Percentiles rank a stretch among this genome's conserved stretches.
These are phyloP conservation scores for Aspergillus felis DNA, from an alignment of 2,329 filamentous ascomycete genomes.

Conservation along the genomic window DNA sequence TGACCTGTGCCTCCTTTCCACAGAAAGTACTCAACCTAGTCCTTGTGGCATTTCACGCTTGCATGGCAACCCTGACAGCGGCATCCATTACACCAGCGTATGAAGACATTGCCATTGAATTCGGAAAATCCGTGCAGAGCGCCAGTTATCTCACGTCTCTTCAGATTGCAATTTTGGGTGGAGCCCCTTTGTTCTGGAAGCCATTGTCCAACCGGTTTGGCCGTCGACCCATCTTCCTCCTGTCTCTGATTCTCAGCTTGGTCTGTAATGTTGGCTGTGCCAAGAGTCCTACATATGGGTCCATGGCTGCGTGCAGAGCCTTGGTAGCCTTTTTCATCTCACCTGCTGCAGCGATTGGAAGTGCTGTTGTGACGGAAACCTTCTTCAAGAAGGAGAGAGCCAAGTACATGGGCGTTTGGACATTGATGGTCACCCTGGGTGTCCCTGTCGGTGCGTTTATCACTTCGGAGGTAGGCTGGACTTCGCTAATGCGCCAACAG, in stretches of 20 bases:
- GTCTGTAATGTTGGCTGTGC: slow-evolving; percentile 56
- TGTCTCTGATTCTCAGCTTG: slow-evolving; percentile 49
- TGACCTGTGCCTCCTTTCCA: neutral
- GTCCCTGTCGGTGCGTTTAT: slow-evolving; percentile 33
- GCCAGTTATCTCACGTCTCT: slow-evolving; percentile 54
- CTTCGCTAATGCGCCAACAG: neutral
- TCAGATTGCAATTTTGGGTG: slow-evolving; percentile 52
- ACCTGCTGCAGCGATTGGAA: slow-evolving; percentile 53
- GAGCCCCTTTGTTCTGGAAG: slow-evolving; percentile 53
- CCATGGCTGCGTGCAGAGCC: slow-evolving; percentile 50
- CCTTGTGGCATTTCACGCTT: slow-evolving; percentile 56
- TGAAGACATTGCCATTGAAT: slow-evolving; percentile 48
- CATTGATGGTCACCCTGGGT: slow-evolving; percentile 49
- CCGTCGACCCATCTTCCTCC: slow-evolving; percentile 52
- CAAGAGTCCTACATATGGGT: slow-evolving; percentile 46
- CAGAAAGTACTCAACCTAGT: slow-evolving; percentile 53
- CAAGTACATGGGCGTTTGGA: slow-evolving; percentile 57
- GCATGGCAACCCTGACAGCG: slow-evolving; percentile 57
- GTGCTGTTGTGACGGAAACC: slow-evolving; percentile 55
- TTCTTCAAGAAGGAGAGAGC: slow-evolving; percentile 55
- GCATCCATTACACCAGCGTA: slow-evolving; percentile 56
- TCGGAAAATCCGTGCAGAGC: slow-evolving; percentile 46
- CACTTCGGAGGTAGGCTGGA: neutral
- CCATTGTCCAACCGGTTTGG: slow-evolving; percentile 53
- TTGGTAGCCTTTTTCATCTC: slow-evolving; percentile 55